Percentiles rank a stretch among this genome's conserved stretches.
These are phyloP conservation scores for Colletotrichum sp. DNA, from an alignment of 2,329 filamentous ascomycete species.

Conservation along the genomic window DNA sequence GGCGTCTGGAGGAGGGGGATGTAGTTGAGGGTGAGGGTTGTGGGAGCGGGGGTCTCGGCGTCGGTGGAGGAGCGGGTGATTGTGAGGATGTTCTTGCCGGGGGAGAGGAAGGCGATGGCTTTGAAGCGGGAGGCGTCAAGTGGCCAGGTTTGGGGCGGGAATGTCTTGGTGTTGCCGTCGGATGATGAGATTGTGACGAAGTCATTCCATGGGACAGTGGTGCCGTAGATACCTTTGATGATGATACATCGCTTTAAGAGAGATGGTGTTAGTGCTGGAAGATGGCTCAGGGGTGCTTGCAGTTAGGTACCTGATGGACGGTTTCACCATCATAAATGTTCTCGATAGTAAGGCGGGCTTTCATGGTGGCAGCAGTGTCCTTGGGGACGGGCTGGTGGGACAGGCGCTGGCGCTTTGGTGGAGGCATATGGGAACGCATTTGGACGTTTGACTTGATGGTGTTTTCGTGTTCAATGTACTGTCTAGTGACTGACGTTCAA, in stretches of 20 bases:
- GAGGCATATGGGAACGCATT: neutral
- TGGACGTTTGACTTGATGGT: neutral
- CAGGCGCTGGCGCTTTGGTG: neutral
- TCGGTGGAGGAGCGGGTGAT: neutral
- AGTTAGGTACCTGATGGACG: slow-evolving; percentile 2
- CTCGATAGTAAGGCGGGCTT: neutral
- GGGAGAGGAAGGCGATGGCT: slow-evolving; percentile 2
- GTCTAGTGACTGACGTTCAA: neutral
- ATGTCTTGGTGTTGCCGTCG: neutral
- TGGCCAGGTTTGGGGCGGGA: slow-evolving; percentile 9
- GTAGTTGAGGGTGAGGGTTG: slow-evolving; percentile 43
- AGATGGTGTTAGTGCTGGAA: neutral
- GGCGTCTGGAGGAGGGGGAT: slow-evolving; percentile 59
- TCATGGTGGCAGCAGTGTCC: neutral
- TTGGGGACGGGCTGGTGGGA: neutral
- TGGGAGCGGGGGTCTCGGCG: neutral
- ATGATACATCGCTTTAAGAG: slow-evolving; percentile 6
- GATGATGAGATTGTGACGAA: neutral
- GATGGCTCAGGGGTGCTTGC: no score
- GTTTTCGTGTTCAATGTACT: neutral
- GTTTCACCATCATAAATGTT: neutral
- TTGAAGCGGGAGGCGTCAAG: neutral
- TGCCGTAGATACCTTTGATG: neutral
- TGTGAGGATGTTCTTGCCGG: neutral
- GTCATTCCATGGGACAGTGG: neutral